Base-by-base conservation (phyloP, 345 rosid genomes). In the Syzygium jambos region DNA sequence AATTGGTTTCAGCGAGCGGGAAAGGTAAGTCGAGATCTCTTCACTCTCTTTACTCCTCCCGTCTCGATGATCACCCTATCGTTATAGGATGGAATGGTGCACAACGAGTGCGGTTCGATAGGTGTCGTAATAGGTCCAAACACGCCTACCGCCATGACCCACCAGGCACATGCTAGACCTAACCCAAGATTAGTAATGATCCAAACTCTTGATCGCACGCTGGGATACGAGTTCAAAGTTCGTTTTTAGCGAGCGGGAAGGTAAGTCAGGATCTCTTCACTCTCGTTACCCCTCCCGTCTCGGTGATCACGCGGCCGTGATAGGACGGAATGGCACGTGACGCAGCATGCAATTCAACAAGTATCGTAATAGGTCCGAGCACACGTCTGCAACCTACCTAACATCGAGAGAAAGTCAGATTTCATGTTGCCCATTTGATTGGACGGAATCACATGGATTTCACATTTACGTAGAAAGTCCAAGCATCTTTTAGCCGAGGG, bases 331-430 rank as follows among this genome's bases (percentile, higher is more conserved):
- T 38, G 41, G 22, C 38, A 17, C 17, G 2, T 0, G 1, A 34
- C 6, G 7, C 0, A 1, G 1, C 11, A 0, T 54, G 57, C 12
- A 1, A 7, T 65, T 65, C 2, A 46, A 34, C 17, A 34, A 7
- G 38, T 21, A 11, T 34, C 5, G 25, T 68, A 34, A 34, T 4
- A 9, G 12, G 13, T 68, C 12, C 7, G 0, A 3, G 4, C 6
- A 5, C n/a, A 13, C 52, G 52, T 10, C 9, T 51, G 11, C 51
- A 11, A 51, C 63, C n/a, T 17, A 38, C 27, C 80, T 34, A 34
- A 38, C 49, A 5, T 38, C 3, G 23, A 17, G 80, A 51, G 63
- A 38, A 34, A 73, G 80, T 73, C 27, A 73, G 14, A 73, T 34
- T 38, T 73, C 4, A 41, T 21, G 49, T 19, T 38, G 80, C 38